These are phyloP conservation scores for Dendrostoma leiphaemia DNA, from an alignment of 2,329 filamentous ascomycete species.

Conservation along the genomic window DNA sequence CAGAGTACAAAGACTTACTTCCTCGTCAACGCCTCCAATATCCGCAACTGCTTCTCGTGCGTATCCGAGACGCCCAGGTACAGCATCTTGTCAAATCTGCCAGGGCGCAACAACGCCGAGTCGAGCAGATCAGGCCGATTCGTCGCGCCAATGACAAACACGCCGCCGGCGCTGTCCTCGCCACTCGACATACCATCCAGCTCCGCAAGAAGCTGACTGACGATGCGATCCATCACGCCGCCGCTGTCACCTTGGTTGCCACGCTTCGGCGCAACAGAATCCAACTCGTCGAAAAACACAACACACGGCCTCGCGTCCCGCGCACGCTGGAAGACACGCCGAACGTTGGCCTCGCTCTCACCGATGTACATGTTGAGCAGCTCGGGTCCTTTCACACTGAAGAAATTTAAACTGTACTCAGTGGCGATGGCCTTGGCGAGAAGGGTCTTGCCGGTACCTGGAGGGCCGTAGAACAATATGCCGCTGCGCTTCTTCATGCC, in stretches of 20 bases:
- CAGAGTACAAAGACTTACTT: conserved; percentile 68
- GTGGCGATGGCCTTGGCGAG: conserved; percentile 91
- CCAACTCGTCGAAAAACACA: conserved; percentile 91
- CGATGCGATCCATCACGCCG: conserved; percentile 97
- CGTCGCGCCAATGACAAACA: conserved; percentile 95
- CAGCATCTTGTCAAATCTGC: conserved; percentile 97
- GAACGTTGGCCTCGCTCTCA: conserved; percentile 89
- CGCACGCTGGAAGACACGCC: conserved; percentile 83
- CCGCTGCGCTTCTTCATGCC: conserved; percentile 98
- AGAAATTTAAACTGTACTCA: conserved; percentile 92
- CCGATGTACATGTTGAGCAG: conserved; percentile 96
- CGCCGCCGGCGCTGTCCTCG: conserved; percentile 75
- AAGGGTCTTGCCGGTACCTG: conserved; percentile 89
- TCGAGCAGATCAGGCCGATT: conserved; percentile 93
- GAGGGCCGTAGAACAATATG: conserved; percentile 88
- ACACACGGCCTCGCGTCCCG: conserved; percentile 83
- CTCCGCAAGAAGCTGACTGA: conserved; percentile 90
- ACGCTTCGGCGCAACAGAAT: conserved; percentile 91
- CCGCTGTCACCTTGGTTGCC: conserved; percentile 97
- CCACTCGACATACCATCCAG: conserved; percentile 97
- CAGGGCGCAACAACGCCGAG: conserved; percentile 82
- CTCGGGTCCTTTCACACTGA: conserved; percentile 89
- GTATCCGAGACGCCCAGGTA: conserved; percentile 96
- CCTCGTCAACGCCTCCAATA: conserved; percentile 88
- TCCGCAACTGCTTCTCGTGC: conserved; percentile 92